Conservation (phyloP, 176 grass and related monocot species). For the Carex kokanica region DNA sequence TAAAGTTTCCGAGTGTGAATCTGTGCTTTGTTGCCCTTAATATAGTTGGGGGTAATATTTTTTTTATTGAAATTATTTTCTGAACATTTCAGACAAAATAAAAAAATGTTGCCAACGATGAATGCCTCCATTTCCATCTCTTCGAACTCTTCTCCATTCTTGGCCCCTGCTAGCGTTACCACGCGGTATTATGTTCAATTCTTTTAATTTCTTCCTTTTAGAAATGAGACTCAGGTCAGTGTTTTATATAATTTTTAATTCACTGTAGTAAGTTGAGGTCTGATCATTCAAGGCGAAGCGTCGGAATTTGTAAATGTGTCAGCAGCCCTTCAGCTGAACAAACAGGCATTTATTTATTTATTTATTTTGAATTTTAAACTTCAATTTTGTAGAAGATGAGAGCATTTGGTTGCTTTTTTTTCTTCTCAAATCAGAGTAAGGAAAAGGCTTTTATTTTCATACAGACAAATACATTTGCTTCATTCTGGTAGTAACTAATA, state of each 20-base stretch:
- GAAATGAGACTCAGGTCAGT: background rate
- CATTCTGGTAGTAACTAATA: background rate
- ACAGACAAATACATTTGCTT: background rate
- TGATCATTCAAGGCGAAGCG: constrained; percentile 12
- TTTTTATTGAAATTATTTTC: too few relatives aligned
- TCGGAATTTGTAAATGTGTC: constrained; percentile 35
- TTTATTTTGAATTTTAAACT: background rate
- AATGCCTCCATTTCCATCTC: background rate
- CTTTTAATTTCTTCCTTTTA: background rate
- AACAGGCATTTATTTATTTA: constrained; percentile 4
- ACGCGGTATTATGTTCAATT: background rate
- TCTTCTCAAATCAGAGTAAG: background rate
- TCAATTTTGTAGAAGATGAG: background rate
- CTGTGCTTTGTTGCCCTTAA: background rate
- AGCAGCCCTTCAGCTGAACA: constrained; percentile 24
- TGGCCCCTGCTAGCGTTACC: background rate
- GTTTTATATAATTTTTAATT: background rate
- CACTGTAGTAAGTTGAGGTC: background rate
- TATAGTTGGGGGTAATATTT: too few relatives aligned
- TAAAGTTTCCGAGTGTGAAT: background rate
- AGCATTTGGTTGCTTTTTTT: background rate
- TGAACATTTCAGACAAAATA: too few relatives aligned
- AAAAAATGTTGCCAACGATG: background rate
- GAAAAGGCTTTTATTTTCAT: background rate
- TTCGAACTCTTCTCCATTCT: background rate